Conservation (phyloP, 192 early-diverging fungal genomes). For the Backusella australiensis region DNA sequence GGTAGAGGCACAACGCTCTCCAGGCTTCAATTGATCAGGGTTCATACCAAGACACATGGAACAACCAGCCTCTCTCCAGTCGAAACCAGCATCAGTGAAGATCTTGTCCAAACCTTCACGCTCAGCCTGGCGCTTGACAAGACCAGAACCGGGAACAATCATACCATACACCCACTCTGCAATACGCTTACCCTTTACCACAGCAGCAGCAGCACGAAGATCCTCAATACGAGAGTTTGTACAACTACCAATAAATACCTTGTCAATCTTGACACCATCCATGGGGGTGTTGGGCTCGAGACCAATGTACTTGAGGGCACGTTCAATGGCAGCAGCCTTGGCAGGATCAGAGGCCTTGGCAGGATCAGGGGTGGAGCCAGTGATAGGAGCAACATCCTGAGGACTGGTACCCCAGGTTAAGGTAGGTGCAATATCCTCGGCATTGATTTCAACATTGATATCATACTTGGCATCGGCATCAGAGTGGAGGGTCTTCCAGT, state of each 20-base stretch:
- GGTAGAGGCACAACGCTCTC: slow-evolving; percentile 68
- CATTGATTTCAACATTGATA: slow-evolving; percentile 56
- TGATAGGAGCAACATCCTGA: slow-evolving; percentile 63
- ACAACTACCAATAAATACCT: slow-evolving; percentile 75
- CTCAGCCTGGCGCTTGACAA: slow-evolving; percentile 70
- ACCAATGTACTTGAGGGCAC: slow-evolving; percentile 64
- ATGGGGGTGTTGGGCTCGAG: slow-evolving; percentile 57
- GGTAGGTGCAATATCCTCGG: slow-evolving; percentile 57
- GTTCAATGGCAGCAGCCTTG: slow-evolving; percentile 47
- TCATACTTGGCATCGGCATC: slow-evolving; percentile 65
- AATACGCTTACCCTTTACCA: slow-evolving; percentile 57
- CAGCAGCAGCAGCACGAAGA: slow-evolving; percentile 57
- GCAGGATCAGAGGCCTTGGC: slow-evolving; percentile 37
- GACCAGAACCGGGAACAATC: slow-evolving; percentile 73
- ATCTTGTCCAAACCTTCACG: slow-evolving; percentile 65
- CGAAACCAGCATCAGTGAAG: slow-evolving; percentile 68
- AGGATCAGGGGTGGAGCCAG: slow-evolving; percentile 61
- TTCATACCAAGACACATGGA: slow-evolving; percentile 79
- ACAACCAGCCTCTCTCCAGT: slow-evolving; percentile 71
- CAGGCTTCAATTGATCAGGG: slow-evolving; percentile 65
- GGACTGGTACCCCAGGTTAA: slow-evolving; percentile 73
- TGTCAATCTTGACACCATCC: slow-evolving; percentile 57
- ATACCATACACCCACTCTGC: slow-evolving; percentile 63
- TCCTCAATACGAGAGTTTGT: slow-evolving; percentile 77
- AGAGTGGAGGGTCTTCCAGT: slow-evolving; percentile 59